These are phyloP conservation scores for Daldinia sp. DNA, from an alignment of 2,329 filamentous ascomycete genomes.

Conservation along the genomic window DNA sequence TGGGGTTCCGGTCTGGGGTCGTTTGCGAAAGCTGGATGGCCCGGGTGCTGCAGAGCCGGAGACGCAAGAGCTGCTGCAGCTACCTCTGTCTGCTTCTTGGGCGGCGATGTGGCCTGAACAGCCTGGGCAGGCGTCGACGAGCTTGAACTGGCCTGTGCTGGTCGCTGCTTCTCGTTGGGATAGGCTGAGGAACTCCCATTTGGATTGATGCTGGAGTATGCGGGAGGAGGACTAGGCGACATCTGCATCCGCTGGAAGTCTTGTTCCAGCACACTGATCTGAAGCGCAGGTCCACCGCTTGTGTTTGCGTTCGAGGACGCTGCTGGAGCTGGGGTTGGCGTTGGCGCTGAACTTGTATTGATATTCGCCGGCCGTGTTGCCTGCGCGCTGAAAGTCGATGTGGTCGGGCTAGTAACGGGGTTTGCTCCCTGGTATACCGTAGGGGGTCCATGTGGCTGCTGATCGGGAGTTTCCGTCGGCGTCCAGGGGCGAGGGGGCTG, in stretches of 20 bases:
- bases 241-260: conserved; percentile 85
- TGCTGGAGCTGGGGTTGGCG: background rate
- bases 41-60: conserved; percentile 67
- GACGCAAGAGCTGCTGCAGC: conserved; percentile 57
- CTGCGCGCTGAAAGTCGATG: conserved; percentile 59
- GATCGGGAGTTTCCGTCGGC: conserved; percentile 89
- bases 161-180: conserved; percentile 81
- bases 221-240: conserved; percentile 90
- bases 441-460: conserved; percentile 87
- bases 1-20: conserved; percentile 69
- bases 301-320: conserved; percentile 32
- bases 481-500: conserved; percentile 83
- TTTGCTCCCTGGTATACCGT: conserved; percentile 90
- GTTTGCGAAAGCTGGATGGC: conserved; percentile 92
- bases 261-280: conserved; percentile 81
- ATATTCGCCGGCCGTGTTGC: conserved; percentile 51
- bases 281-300: conserved; percentile 55
- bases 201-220: conserved; percentile 83
- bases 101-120: conserved; percentile 49
- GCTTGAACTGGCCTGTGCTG: conserved; percentile 51
- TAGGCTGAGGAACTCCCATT: conserved; percentile 68
- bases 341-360: conserved; percentile 47
- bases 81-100: conserved; percentile 50
- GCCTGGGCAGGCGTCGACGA: conserved; percentile 49
- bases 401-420: conserved; percentile 70